Conservation (phyloP, 2,329 filamentous ascomycete genomes). For the Chaetomiaceae sp. region DNA sequence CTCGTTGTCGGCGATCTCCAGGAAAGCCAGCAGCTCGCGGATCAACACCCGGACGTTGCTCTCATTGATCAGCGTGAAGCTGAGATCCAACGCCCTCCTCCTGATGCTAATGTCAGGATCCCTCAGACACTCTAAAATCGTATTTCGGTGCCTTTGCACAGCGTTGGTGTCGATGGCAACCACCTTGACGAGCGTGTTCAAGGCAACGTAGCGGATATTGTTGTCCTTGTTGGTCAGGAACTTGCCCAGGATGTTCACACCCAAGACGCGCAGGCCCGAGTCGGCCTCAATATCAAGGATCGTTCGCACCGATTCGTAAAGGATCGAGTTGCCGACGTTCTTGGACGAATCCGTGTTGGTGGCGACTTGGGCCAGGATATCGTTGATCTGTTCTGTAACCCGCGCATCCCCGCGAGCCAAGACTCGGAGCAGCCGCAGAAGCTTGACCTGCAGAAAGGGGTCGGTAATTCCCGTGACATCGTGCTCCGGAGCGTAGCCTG, state of each 20-base stretch:
- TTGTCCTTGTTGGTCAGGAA: constrained; percentile 98
- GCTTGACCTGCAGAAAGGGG: constrained; percentile 96
- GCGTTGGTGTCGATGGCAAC: constrained; percentile 97
- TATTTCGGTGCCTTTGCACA: constrained; percentile 94
- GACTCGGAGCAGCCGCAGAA: constrained; percentile 79
- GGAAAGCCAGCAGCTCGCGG: constrained; percentile 85
- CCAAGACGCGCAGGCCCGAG: constrained; percentile 85
- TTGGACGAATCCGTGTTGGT: constrained; percentile 98
- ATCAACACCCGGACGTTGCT: constrained; percentile 92
- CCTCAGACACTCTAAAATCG: constrained; percentile 89
- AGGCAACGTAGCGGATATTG: constrained; percentile 95
- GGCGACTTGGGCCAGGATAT: constrained; percentile 94
- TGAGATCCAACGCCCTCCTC: constrained; percentile 89
- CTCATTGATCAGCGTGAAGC: constrained; percentile 97
- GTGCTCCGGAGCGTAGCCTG: constrained; percentile 94
- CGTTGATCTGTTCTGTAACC: constrained; percentile 96
- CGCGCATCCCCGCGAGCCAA: constrained; percentile 80
- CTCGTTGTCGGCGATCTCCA: constrained; percentile 96
- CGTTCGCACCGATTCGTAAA: constrained; percentile 94
- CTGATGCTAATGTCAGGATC: constrained; percentile 98
- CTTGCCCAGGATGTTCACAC: constrained; percentile 97
- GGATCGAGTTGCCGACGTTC: constrained; percentile 96
- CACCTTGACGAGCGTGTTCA: constrained; percentile 97
- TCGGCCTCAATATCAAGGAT: constrained; percentile 98
- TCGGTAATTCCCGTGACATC: constrained; percentile 98